phyloP scores from a whole-genome alignment of 805 yeast species.

The Hanseniaspora thailandica region DNA sequence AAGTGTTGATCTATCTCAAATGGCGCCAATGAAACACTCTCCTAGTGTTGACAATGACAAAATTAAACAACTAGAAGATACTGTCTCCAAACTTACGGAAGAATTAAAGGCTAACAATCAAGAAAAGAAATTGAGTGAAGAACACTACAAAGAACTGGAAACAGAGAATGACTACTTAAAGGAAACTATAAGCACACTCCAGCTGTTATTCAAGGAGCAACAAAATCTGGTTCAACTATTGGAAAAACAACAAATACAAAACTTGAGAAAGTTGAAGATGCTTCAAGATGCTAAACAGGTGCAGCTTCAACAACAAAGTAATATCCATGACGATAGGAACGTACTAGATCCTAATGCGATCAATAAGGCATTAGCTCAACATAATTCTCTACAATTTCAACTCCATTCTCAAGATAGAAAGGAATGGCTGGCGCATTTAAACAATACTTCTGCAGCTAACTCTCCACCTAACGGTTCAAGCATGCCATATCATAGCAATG shows the following conservation, averaged over 20 bases:
- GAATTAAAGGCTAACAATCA: slow-evolving; percentile 15
- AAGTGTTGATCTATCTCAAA: not conserved
- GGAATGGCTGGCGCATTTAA: slow-evolving; percentile 1
- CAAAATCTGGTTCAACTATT: slow-evolving; percentile 12
- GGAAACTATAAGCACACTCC: slow-evolving; percentile 5
- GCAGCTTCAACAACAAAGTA: not conserved
- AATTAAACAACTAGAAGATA: not conserved
- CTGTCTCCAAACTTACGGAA: not conserved
- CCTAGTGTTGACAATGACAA: not conserved
- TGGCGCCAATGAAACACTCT: not conserved
- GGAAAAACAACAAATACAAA: slow-evolving; percentile 11
- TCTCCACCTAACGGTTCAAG: not conserved
- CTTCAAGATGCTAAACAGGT: not conserved
- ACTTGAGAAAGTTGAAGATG: slow-evolving; percentile 4
- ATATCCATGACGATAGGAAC: not conserved
- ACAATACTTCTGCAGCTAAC: not conserved
- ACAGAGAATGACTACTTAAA: slow-evolving; percentile 10
- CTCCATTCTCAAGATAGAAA: slow-evolving; percentile 5
- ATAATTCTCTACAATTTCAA: slow-evolving; percentile 6
- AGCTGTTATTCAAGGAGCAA: slow-evolving; percentile 10
- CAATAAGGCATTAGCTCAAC: not conserved
- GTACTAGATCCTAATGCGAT: not conserved
- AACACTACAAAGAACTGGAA: slow-evolving; percentile 7
- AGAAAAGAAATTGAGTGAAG: slow-evolving; percentile 8
- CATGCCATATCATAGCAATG: not conserved